Conservation (phyloP, 73 alveolate species). For the Paraurostyla sp. region DNA sequence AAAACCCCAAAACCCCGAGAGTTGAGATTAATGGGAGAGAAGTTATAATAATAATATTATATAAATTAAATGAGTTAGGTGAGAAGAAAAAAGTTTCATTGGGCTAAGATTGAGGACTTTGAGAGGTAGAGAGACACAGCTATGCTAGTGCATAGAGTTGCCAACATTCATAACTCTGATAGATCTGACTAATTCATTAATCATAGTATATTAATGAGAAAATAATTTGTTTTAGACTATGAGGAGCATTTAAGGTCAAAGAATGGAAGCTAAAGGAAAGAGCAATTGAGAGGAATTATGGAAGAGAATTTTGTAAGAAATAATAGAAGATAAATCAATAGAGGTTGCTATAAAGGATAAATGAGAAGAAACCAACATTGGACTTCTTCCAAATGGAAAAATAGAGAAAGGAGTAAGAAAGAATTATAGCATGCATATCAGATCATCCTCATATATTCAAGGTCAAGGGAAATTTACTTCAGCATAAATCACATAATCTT, state of each 20-base stretch:
- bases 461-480: background rate
- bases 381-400: conserved; percentile 8
- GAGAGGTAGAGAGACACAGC: conserved; percentile 20
- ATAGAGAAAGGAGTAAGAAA: background rate
- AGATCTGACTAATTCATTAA: background rate
- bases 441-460: background rate
- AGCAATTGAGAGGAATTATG: background rate
- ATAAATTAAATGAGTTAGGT: too few species aligned
- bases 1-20: too few species aligned
- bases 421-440: background rate
- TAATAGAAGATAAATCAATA: background rate
- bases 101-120: conserved; percentile 16
- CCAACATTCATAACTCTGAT: background rate
- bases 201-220: background rate
- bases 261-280: background rate
- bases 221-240: background rate
- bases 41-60: too few species aligned
- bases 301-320: conserved; percentile 29
- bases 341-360: background rate
- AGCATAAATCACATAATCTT: background rate
- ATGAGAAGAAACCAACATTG: background rate
- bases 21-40: too few species aligned
- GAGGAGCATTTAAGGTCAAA: background rate
- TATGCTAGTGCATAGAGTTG: background rate
- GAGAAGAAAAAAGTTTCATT: conserved; percentile 14